Conservation (phyloP, 441 rosid species). For the Flueggea neowawraea region DNA sequence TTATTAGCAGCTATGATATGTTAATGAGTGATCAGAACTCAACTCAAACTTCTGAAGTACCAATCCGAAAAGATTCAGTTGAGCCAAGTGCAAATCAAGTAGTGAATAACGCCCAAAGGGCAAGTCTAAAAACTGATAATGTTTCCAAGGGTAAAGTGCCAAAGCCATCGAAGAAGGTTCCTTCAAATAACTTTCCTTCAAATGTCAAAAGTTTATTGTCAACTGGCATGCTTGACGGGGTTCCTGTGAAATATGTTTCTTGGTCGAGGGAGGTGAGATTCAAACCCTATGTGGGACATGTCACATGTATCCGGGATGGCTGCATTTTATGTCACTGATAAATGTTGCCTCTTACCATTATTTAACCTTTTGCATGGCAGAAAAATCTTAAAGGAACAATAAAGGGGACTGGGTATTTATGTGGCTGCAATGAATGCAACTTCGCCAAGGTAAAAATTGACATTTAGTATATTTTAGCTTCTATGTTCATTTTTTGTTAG, state of each 20-base stretch:
- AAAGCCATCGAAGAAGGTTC: conserved; percentile 33
- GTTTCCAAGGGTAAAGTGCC: conserved; percentile 40
- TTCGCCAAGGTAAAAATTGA: conserved; percentile 44
- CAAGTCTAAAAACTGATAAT: conserved; percentile 25
- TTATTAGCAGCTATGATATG: conserved; percentile 37
- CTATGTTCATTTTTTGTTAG: background rate
- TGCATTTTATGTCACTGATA: conserved; percentile 1
- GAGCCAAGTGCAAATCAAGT: conserved; percentile 25
- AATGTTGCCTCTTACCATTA: conserved; percentile 5
- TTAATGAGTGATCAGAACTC: conserved; percentile 32
- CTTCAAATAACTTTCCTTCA: conserved; percentile 60
- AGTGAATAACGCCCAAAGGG: conserved; percentile 21
- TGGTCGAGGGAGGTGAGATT: conserved; percentile 69
- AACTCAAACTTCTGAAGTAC: conserved; percentile 20
- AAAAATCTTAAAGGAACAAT: conserved; percentile 42
- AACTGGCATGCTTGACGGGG: conserved; percentile 77
- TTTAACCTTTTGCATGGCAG: conserved; percentile 25
- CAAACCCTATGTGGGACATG: background rate
- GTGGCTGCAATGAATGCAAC: conserved; percentile 60
- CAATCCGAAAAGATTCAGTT: conserved; percentile 24
- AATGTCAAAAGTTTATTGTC: conserved; percentile 76
- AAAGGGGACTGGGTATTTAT: conserved; percentile 61
- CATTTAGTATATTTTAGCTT: background rate
- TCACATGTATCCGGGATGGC: background rate
- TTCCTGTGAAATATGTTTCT: conserved; percentile 66